phyloP scores from a whole-genome alignment of 345 rosid genomes.

The Sonneratia alba region DNA sequence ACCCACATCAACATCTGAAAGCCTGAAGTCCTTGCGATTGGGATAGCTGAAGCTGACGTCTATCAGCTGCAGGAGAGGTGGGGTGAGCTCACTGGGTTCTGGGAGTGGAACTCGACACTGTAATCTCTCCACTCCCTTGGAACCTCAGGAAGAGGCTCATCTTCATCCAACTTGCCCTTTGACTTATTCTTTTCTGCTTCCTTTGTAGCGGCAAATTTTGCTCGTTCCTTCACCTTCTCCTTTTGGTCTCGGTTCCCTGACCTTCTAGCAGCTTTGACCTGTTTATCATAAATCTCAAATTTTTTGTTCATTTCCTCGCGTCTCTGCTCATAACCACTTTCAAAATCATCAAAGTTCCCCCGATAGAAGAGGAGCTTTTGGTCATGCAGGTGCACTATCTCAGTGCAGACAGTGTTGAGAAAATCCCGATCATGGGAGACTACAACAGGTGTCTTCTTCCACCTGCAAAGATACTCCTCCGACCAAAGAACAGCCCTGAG shows the following conservation, averaged over 20 bases:
- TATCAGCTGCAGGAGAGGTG: constrained; percentile 79
- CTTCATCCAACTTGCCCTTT: constrained; percentile 72
- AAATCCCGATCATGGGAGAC: constrained; percentile 96
- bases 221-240: constrained; percentile 84
- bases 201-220: constrained; percentile 58
- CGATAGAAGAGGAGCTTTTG: constrained; percentile 70
- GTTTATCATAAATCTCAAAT: constrained; percentile 68
- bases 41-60: constrained; percentile 92
- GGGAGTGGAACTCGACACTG: constrained; percentile 89
- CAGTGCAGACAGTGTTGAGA: constrained; percentile 82
- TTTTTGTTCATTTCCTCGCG: constrained; percentile 86
- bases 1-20: constrained; percentile 79
- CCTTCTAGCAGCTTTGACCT: constrained; percentile 75
- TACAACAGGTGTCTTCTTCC: constrained; percentile 92
- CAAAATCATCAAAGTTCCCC: constrained; percentile 82
- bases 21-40: constrained; percentile 65
- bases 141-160: constrained; percentile 58
- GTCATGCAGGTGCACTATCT: constrained; percentile 87
- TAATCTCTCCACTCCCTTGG: constrained; percentile 92
- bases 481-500: constrained; percentile 91
- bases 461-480: constrained; percentile 79
- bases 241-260: constrained; percentile 72
- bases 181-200: constrained; percentile 69
- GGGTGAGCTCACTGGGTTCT: constrained; percentile 91
- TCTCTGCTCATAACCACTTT: constrained; percentile 77